Percentiles rank a stretch among this genome's conserved stretches.
Conservation (phyloP, 352 stramenopile genomes). For the Pythium plurisporium region DNA sequence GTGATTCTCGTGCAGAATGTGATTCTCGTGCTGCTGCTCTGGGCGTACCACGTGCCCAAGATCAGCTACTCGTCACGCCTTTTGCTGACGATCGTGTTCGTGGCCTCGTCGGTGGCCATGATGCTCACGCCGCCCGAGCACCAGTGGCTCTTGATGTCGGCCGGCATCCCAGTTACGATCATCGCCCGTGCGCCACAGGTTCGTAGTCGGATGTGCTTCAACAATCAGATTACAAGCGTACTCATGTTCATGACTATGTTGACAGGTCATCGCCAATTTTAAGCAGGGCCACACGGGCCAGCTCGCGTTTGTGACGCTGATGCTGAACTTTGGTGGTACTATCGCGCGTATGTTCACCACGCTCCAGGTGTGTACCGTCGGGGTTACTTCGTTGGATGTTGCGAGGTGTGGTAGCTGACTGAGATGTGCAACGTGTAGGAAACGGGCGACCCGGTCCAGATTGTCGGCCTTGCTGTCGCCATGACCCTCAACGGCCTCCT, state of each 20-base stretch:
- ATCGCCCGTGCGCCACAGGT: conserved; percentile 79
- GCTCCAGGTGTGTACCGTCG: conserved; percentile 59
- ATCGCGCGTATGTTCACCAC: conserved; percentile 85
- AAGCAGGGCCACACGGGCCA: conserved; percentile 89
- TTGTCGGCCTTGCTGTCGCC: conserved; percentile 62
- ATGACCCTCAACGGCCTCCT: conserved; percentile 77
- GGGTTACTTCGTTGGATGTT: too few relatives aligned
- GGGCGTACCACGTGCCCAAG: conserved; percentile 56
- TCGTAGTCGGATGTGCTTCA: not conserved
- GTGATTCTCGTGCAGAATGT: conserved; percentile 85
- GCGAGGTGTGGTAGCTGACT: too few relatives aligned
- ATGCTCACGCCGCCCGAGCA: conserved; percentile 63
- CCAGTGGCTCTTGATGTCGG: conserved; percentile 70
- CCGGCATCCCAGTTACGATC: conserved; percentile 74
- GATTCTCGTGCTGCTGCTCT: conserved; percentile 78
- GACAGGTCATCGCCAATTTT: conserved; percentile 82
- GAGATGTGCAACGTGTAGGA: conserved; percentile 42
- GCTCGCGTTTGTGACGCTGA: conserved; percentile 78
- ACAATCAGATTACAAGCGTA: not conserved
- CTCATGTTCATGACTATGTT: not conserved
- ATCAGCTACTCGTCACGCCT: conserved; percentile 51
- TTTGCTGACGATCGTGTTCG: conserved; percentile 44
- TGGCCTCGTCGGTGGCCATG: conserved; percentile 43
- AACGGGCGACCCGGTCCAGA: conserved; percentile 70
- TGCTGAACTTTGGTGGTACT: conserved; percentile 80